Base-by-base conservation (phyloP, 2,329 filamentous ascomycete genomes). In the Epichloe brachyelytri region DNA sequence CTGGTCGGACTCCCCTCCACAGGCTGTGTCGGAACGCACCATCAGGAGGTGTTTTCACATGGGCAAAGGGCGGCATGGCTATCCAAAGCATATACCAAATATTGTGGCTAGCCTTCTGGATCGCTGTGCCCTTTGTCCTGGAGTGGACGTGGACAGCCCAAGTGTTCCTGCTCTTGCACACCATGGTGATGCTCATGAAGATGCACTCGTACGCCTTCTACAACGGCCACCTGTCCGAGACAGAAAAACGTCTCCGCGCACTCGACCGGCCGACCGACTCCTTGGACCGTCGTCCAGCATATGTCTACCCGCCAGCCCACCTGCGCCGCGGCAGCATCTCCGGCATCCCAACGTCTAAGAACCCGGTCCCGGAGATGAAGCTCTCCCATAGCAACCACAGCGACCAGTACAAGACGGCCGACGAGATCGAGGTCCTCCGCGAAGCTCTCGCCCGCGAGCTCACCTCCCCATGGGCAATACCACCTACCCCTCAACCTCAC, bases 171-270 rank as follows among this genome's bases (percentile, higher is more conserved):
- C 85, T 90, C 11, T 74, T 98, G 36, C 93, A 98, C 68, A 85
- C 89, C 43, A 81, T 98, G 68, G 85, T 88, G 7, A 76, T 98
- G 19, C 81, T 96, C 48, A 98, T 98, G 93, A 98, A 98, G 74
- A 93, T 97, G 82, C 93, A 98, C 67, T 96, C 90, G 5, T 98
- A 95, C 63, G 86, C 88, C 22, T 98, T 97, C 67, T 98, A 98
- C 72, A 97, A 96, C 61, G 93, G 93, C 11, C 93, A 98, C 66
- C 75, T 98, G 15, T 87, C 85, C 58, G 88, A 93, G 65, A 94
- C 88, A 0, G 80, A 94, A 65, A 83, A 85, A 63, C 83, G 88
- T 11, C 75, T 98, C 12, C 80, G 79, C 51, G 81, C 81, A 40
- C 82, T 98, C 36, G 93, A 98, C 66, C 70, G 79, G 51, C 88